These are phyloP conservation scores for Tagetes patula DNA, from an alignment of 129 eudicot genomes.

Conservation along the genomic window DNA sequence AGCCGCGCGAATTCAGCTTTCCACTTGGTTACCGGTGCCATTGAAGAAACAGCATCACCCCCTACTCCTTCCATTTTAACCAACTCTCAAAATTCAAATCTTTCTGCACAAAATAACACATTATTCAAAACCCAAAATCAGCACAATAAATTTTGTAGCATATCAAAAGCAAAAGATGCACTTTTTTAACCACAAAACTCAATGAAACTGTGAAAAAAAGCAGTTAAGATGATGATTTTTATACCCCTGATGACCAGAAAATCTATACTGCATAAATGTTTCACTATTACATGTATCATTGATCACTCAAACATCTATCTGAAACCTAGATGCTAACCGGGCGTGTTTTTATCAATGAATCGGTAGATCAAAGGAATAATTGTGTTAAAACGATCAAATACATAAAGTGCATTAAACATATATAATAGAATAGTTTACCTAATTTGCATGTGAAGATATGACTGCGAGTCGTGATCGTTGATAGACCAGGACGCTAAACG, in stretches of 20 bases:
- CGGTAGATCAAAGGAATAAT: conserved; percentile 8
- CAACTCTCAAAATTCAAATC: not conserved
- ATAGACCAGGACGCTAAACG: conserved; percentile 8
- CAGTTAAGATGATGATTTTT: not conserved
- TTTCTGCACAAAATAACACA: conserved; percentile 20
- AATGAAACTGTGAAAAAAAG: not conserved
- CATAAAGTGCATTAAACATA: conserved; percentile 4
- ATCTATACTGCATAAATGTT: not conserved
- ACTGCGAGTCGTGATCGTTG: conserved; percentile 1
- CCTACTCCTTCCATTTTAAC: conserved; percentile 47
- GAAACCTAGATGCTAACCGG: not conserved
- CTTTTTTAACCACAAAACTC: not conserved
- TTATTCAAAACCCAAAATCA: conserved; percentile 16
- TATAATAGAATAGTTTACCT: not conserved
- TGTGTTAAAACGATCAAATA: conserved; percentile 15
- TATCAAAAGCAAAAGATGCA: conserved; percentile 9
- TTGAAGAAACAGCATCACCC: conserved; percentile 43
- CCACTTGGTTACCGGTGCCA: conserved; percentile 53
- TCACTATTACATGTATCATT: not conserved
- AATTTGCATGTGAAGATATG: not conserved
- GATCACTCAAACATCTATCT: not conserved
- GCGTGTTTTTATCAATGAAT: not conserved
- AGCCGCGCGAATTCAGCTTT: conserved; percentile 41
- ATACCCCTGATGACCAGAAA: not conserved
- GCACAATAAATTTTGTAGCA: conserved; percentile 8